phyloP scores from a whole-genome alignment of 768 basidiomycete species.

The Lentinula sp. region DNA sequence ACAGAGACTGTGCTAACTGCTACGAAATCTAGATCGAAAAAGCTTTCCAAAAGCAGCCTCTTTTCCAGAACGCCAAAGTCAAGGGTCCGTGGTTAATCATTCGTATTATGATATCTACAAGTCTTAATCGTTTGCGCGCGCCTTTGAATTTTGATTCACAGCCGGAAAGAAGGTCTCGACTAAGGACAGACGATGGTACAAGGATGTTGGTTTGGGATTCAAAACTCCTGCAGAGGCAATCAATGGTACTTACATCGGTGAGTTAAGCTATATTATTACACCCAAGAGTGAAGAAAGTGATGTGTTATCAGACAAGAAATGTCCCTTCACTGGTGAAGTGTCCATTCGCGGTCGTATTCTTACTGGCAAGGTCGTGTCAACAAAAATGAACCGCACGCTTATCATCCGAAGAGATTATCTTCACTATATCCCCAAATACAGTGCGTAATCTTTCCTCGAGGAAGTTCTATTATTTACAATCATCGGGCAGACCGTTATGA shows the following conservation, averaged over 20 bases:
- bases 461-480: not conserved
- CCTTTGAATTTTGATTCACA: conserved; percentile 17
- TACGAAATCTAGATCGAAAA: conserved; percentile 72
- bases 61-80: conserved; percentile 97
- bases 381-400: conserved; percentile 99
- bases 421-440: conserved; percentile 98
- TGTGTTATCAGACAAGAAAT: conserved; percentile 84
- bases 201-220: conserved; percentile 95
- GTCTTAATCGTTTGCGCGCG: not conserved
- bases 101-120: not conserved
- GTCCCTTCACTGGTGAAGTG: conserved; percentile 94
- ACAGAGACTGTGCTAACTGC: not conserved
- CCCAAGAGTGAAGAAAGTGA: not conserved
- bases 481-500: conserved; percentile 81
- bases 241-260: conserved; percentile 93
- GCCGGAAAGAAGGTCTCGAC: conserved; percentile 89
- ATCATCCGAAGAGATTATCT: conserved; percentile 94
- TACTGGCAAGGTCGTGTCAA: conserved; percentile 95
- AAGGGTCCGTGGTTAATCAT: conserved; percentile 57
- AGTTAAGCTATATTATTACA: conserved; percentile 25
- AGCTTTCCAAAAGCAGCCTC: conserved; percentile 94
- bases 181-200: conserved; percentile 98
- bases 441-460: conserved; percentile 40
- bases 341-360: conserved; percentile 99
- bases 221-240: conserved; percentile 96